These are phyloP conservation scores for cucumber (Cucumis sativus) DNA, from an alignment of 306 rosid genomes.

Conservation along the genomic window DNA sequence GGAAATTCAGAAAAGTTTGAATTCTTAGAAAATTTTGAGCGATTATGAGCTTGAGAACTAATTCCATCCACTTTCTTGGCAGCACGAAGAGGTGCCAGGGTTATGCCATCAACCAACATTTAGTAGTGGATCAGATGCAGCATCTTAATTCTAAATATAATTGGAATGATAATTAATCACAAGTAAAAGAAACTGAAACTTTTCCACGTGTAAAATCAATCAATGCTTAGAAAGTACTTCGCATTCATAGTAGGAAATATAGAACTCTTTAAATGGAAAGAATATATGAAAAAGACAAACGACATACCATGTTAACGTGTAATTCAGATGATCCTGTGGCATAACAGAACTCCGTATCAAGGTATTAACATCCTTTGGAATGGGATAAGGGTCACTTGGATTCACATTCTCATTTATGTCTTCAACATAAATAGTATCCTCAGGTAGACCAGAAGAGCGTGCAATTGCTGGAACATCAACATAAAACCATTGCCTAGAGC, in stretches of 20 bases:
- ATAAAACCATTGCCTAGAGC: slow-evolving; percentile 77
- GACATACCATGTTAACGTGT: slow-evolving; percentile 77
- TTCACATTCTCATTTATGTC: slow-evolving; percentile 57
- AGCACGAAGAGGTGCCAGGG: background rate
- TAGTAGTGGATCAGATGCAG: background rate
- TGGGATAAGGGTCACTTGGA: slow-evolving; percentile 77
- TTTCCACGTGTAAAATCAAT: background rate
- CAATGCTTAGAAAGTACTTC: background rate
- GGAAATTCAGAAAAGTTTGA: background rate
- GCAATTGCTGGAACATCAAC: slow-evolving; percentile 84
- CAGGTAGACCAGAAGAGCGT: slow-evolving; percentile 53
- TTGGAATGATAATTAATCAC: background rate
- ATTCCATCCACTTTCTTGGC: background rate
- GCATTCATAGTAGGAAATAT: background rate
- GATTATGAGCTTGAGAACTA: background rate
- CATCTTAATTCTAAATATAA: background rate
- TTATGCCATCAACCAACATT: background rate
- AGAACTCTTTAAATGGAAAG: background rate
- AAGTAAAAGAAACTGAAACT: background rate
- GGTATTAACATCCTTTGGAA: slow-evolving; percentile 72
- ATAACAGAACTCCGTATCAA: slow-evolving; percentile 73
- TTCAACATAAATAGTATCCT: slow-evolving; percentile 55
- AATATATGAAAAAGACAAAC: background rate
- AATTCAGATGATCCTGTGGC: slow-evolving; percentile 91
- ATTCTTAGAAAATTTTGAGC: background rate